These are phyloP conservation scores for Mortierella sp. DNA, from an alignment of 371 early-diverging fungal genomes.

Conservation along the genomic window DNA sequence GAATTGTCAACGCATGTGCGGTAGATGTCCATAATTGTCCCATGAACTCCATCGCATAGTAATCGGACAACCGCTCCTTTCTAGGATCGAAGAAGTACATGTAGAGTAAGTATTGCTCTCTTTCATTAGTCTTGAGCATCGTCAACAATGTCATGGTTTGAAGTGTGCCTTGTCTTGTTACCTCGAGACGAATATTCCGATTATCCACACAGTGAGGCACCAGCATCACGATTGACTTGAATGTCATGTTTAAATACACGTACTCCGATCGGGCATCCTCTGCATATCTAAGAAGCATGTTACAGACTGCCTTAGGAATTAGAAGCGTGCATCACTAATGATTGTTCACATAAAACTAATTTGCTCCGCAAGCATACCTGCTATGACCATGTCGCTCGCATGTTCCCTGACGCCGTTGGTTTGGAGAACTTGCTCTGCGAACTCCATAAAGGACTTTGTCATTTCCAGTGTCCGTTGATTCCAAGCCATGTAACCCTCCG, in stretches of 20 bases:
- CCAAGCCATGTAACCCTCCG: constrained; percentile 37
- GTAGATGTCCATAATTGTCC: constrained; percentile 22
- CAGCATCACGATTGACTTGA: constrained; percentile 29
- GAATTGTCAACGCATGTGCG: constrained; percentile 9
- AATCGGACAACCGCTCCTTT: constrained; percentile 9
- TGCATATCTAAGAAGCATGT: constrained; percentile 40
- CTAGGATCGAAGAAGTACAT: neutral
- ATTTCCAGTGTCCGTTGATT: constrained; percentile 27
- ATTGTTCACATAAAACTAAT: neutral
- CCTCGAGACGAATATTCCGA: constrained; percentile 32
- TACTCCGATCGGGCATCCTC: constrained; percentile 38
- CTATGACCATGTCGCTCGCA: constrained; percentile 30
- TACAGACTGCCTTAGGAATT: constrained; percentile 28
- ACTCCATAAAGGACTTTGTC: constrained; percentile 30
- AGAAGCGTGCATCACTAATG: neutral
- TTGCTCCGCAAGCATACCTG: constrained; percentile 28
- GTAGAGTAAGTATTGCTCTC: neutral
- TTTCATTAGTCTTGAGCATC: too few species aligned
- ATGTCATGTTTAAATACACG: constrained; percentile 24
- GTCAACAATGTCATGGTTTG: neutral
- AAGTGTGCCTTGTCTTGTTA: constrained; percentile 1
- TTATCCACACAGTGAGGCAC: constrained; percentile 35
- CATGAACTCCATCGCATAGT: constrained; percentile 35
- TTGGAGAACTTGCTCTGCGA: constrained; percentile 25
- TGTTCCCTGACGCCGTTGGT: constrained; percentile 4